These are phyloP conservation scores for Blumeria graminis DNA, from an alignment of 2,329 filamentous ascomycete genomes.

Conservation along the genomic window DNA sequence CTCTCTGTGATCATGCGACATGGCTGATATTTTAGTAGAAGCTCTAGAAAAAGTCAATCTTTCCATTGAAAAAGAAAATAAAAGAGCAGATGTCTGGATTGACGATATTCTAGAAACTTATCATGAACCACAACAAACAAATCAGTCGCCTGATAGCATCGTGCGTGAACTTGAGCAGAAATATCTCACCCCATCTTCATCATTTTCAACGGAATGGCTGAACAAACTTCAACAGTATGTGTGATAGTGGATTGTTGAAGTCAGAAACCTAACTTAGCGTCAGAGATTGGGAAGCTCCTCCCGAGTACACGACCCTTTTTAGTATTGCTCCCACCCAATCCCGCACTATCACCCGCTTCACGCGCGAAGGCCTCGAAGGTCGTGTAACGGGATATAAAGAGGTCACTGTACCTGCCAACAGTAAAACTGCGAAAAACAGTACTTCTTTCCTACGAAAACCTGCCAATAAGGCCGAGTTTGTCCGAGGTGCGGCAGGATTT, in stretches of 20 bases:
- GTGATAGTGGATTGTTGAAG: background rate
- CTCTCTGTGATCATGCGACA: constrained; percentile 1
- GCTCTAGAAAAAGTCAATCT: constrained; percentile 28
- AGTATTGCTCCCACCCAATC: constrained; percentile 76
- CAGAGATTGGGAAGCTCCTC: constrained; percentile 55
- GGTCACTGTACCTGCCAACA: constrained; percentile 73
- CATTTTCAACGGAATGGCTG: constrained; percentile 68
- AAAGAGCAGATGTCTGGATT: constrained; percentile 20
- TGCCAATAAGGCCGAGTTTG: constrained; percentile 68
- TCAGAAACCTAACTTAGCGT: constrained; percentile 4
- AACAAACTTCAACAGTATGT: constrained; percentile 58
- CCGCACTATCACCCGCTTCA: constrained; percentile 82
- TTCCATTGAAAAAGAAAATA: constrained; percentile 1
- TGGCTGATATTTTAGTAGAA: constrained; percentile 18
- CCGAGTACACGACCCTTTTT: constrained; percentile 66
- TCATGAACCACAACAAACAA: constrained; percentile 23
- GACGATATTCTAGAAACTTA: constrained; percentile 33
- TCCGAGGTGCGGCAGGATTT: constrained; percentile 76
- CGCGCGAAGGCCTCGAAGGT: constrained; percentile 73
- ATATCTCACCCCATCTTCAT: constrained; percentile 55
- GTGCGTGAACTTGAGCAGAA: constrained; percentile 49
- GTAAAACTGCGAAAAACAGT: constrained; percentile 82
- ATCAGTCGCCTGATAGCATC: constrained; percentile 33
- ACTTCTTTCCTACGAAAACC: constrained; percentile 74
- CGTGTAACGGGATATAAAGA: constrained; percentile 84